These are phyloP conservation scores for Amylocystis lapponica DNA, from an alignment of 768 basidiomycete species.

Conservation along the genomic window DNA sequence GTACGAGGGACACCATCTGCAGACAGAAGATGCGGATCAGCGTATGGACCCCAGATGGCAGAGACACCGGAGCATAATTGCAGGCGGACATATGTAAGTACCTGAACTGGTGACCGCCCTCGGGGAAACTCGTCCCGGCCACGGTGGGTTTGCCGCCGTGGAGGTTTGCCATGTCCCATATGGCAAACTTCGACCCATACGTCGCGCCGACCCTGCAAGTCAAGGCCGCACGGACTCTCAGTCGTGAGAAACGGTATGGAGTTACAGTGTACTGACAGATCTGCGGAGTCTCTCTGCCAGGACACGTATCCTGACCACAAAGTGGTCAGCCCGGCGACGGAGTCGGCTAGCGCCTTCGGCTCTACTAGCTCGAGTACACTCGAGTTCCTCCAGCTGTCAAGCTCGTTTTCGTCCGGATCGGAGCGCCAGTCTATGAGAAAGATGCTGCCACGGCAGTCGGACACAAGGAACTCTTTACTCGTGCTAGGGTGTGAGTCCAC, in stretches of 20 bases:
- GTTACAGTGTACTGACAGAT: slow-evolving; percentile 56
- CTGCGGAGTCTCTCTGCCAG: slow-evolving; percentile 64
- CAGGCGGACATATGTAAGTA: slow-evolving; percentile 24
- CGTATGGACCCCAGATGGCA: background rate
- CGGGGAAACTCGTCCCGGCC: slow-evolving; percentile 57
- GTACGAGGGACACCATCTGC: slow-evolving; percentile 78
- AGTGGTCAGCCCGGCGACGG: slow-evolving; percentile 38
- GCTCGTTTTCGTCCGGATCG: slow-evolving; percentile 49
- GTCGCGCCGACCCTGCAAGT: slow-evolving; percentile 61
- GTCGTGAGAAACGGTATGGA: too few relatives aligned
- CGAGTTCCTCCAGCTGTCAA: slow-evolving; percentile 52
- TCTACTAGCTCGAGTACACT: slow-evolving; percentile 70
- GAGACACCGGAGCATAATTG: too few relatives aligned
- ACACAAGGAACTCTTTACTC: slow-evolving; percentile 74
- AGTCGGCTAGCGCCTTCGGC: slow-evolving; percentile 54
- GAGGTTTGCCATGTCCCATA: slow-evolving; percentile 73
- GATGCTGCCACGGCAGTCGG: slow-evolving; percentile 68
- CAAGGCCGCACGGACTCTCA: too few relatives aligned
- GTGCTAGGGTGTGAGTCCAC: slow-evolving; percentile 67
- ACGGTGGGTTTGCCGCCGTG: slow-evolving; percentile 68
- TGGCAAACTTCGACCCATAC: slow-evolving; percentile 62
- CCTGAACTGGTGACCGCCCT: slow-evolving; percentile 68
- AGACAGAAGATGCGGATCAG: background rate
- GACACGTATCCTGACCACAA: slow-evolving; percentile 55
- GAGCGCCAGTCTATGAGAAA: slow-evolving; percentile 82